phyloP scores from a whole-genome alignment of 1,284 basidiomycete species.

The Tremellales sp. region DNA sequence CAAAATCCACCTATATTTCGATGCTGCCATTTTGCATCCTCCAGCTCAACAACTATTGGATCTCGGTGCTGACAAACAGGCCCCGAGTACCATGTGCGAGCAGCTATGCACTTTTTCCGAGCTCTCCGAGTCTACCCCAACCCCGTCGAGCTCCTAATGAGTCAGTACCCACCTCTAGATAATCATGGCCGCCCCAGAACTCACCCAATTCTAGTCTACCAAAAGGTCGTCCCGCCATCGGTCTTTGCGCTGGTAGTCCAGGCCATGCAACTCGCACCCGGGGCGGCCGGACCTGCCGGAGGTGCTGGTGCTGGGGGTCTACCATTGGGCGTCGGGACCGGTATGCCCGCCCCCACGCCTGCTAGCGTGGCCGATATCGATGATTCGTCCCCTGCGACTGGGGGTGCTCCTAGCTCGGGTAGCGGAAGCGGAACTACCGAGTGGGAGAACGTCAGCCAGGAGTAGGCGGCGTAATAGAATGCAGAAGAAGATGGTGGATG shows the following conservation, averaged over 20 bases:
- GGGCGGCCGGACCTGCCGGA: conserved; percentile 5
- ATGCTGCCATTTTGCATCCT: too few relatives aligned
- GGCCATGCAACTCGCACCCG: conserved; percentile 55
- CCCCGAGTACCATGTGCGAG: conserved; percentile 66
- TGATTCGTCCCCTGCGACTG: conserved; percentile 11
- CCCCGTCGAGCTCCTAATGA: conserved; percentile 83
- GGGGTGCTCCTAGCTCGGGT: background rate
- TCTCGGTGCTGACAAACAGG: conserved; percentile 53
- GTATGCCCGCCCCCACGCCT: conserved; percentile 5
- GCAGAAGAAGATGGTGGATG: background rate
- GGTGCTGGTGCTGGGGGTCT: background rate
- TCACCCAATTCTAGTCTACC: conserved; percentile 61
- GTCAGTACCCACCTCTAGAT: conserved; percentile 24
- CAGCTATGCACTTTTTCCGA: conserved; percentile 87
- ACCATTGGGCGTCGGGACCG: conserved; percentile 7
- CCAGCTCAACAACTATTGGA: background rate
- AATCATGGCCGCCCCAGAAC: conserved; percentile 21
- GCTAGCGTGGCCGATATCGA: conserved; percentile 30
- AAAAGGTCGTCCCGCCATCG: conserved; percentile 81
- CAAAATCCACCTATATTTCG: too few relatives aligned
- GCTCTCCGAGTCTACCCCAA: conserved; percentile 92
- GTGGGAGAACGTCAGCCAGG: background rate
- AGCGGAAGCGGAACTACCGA: conserved; percentile 12
- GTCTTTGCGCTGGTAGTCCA: conserved; percentile 90
- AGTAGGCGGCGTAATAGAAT: background rate